A percentile compares a stretch with the other conserved stretches of the same genome.
Conservation (phyloP, 805 yeast genomes). For the Wickerhamiella sergipiensis region DNA sequence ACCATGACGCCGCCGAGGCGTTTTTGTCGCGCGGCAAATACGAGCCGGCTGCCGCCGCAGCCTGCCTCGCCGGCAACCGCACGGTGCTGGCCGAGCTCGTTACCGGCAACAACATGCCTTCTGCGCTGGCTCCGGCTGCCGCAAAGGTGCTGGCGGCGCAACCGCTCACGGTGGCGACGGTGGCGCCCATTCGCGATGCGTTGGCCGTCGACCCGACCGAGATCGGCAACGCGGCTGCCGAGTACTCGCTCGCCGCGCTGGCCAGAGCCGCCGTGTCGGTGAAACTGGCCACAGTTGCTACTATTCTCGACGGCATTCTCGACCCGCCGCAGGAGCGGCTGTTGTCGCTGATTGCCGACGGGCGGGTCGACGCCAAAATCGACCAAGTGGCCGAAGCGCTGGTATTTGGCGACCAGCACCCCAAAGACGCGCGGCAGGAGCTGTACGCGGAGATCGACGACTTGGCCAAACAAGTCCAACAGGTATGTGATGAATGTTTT, state of each 20-base stretch:
- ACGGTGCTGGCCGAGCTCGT: background rate
- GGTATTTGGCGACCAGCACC: constrained; percentile 2
- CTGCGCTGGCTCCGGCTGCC: background rate
- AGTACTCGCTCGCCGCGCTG: constrained; percentile 11
- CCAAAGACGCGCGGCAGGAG: constrained; percentile 1
- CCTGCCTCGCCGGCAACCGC: background rate
- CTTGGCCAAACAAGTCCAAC: constrained; percentile 1
- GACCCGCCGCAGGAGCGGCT: constrained; percentile 7
- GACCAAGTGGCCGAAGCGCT: constrained; percentile 11
- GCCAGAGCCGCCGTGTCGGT: constrained; percentile 11
- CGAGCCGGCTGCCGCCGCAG: background rate
- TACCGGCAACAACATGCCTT: background rate
- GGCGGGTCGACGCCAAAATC: constrained; percentile 7
- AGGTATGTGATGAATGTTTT: constrained; percentile 20
- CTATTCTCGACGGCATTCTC: constrained; percentile 1
- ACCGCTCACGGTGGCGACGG: background rate
- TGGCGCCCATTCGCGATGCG: background rate
- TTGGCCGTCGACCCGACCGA: background rate
- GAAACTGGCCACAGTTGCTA: constrained; percentile 5
- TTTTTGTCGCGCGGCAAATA: background rate
- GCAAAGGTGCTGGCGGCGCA: background rate
- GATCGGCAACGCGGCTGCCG: constrained; percentile 7
- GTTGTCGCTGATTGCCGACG: constrained; percentile 5
- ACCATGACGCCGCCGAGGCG: background rate
- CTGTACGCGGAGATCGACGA: constrained; percentile 6